Conservation (phyloP, 2,329 filamentous ascomycete species). For the Epichloe gansuensis region DNA sequence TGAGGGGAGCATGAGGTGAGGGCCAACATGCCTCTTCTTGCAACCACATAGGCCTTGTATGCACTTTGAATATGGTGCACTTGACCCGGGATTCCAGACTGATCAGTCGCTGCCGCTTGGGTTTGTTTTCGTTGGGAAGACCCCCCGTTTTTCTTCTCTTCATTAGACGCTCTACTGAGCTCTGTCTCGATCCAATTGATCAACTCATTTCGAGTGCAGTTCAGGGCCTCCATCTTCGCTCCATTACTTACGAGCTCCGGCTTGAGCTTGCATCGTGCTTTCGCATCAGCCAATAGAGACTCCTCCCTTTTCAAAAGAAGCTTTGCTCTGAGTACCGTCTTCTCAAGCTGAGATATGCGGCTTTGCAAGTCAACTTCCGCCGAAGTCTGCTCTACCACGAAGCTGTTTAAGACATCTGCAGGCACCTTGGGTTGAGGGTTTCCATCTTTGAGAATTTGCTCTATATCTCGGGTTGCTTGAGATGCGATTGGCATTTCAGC, state of each 20-base stretch:
- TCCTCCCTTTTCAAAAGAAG: constrained; percentile 44
- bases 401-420: constrained; percentile 35
- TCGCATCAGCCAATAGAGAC: constrained; percentile 36
- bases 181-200: constrained; percentile 55
- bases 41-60: constrained; percentile 39
- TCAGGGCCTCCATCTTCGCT: constrained; percentile 39
- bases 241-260: constrained; percentile 24
- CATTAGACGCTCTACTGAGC: constrained; percentile 36
- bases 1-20: constrained; percentile 23
- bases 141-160: constrained; percentile 20
- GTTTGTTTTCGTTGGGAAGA: constrained; percentile 14
- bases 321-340: constrained; percentile 44
- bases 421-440: constrained; percentile 37
- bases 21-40: constrained; percentile 34
- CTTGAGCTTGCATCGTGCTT: constrained; percentile 23
- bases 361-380: constrained; percentile 30
- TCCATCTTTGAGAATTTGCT: constrained; percentile 32
- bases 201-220: constrained; percentile 42
- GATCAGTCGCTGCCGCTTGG: constrained; percentile 11
- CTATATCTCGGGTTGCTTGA: constrained; percentile 35
- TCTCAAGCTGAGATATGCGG: constrained; percentile 41
- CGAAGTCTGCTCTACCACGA: constrained; percentile 28
- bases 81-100: constrained; percentile 22
- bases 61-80: constrained; percentile 38
- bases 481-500: constrained; percentile 38